Percentiles rank a stretch among this genome's conserved stretches.
Conservation (phyloP, 1,284 basidiomycete species). For the Tilletia walkeri region DNA sequence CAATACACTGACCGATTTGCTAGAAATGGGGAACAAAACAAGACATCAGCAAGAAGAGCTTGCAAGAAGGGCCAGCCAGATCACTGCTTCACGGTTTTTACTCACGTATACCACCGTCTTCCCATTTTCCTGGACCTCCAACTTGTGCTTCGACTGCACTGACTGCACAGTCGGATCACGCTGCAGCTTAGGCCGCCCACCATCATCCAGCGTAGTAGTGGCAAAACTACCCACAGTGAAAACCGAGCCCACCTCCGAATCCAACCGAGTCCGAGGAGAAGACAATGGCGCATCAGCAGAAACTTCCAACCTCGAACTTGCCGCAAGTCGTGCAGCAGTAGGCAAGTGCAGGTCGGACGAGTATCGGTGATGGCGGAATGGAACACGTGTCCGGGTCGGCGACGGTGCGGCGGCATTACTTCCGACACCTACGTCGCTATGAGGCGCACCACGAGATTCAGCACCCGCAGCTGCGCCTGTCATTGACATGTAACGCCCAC, state of each 20-base stretch:
- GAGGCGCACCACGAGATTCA: background rate
- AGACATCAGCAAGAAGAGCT: too few relatives aligned
- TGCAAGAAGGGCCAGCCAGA: too few relatives aligned
- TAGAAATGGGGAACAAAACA: background rate
- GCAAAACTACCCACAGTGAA: conserved; percentile 39
- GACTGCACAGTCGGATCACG: conserved; percentile 27
- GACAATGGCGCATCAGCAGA: background rate
- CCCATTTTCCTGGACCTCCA: conserved; percentile 78
- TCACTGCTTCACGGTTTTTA: background rate
- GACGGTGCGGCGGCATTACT: background rate
- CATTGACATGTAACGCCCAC: background rate
- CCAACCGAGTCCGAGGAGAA: conserved; percentile 26
- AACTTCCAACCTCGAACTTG: background rate
- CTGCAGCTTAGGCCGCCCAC: conserved; percentile 24
- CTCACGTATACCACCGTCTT: conserved; percentile 70
- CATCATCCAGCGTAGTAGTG: conserved; percentile 30
- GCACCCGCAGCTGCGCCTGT: background rate
- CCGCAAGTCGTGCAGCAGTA: background rate
- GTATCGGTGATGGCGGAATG: conserved; percentile 42
- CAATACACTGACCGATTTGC: conserved; percentile 65
- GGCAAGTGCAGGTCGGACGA: conserved; percentile 45
- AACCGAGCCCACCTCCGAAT: conserved; percentile 44
- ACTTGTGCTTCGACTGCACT: conserved; percentile 62
- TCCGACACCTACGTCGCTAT: background rate
- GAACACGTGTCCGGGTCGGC: conserved; percentile 22